Evolutionary conservation across 2,329 filamentous ascomycete species (phyloP).

Genomic region (Aureobasidium musti): DNA sequence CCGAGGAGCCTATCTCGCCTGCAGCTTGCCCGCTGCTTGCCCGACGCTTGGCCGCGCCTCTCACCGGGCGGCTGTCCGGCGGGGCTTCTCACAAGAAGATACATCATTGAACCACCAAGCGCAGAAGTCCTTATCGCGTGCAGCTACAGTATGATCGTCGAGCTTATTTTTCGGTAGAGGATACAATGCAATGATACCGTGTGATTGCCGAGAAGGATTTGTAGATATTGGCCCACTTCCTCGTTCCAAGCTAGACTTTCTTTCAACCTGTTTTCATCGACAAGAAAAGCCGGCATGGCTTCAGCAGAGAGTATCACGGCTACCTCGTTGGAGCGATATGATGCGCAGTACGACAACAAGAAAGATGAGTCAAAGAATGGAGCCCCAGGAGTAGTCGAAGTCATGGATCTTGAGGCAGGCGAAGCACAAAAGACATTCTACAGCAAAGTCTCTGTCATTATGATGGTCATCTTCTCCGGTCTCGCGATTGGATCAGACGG

Average conservation of each 20-base stretch:
- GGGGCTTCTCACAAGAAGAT: neutral
- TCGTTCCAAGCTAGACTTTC: no score
- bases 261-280: neutral
- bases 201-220: neutral
- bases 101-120: no score
- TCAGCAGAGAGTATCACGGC: neutral
- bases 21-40: conserved; percentile 3
- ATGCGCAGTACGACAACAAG: neutral
- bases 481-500: conserved; percentile 43
- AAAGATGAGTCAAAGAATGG: neutral
- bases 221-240: neutral
- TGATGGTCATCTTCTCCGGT: conserved; percentile 43
- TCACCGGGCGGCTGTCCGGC: neutral
- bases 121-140: no score
- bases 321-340: neutral
- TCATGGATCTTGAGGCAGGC: conserved; percentile 34
- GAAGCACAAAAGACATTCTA: conserved; percentile 32
- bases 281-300: neutral
- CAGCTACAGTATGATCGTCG: no score
- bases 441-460: conserved; percentile 39
- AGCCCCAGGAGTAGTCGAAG: neutral
- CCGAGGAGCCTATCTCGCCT: neutral
- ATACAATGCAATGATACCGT: neutral
- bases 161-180: neutral
- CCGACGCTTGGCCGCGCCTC: conserved; percentile 11